A percentile compares a stretch with the other conserved stretches of the same genome.
These are phyloP conservation scores for Starmerella stellata DNA, from an alignment of 805 yeast species.

Conservation along the genomic window DNA sequence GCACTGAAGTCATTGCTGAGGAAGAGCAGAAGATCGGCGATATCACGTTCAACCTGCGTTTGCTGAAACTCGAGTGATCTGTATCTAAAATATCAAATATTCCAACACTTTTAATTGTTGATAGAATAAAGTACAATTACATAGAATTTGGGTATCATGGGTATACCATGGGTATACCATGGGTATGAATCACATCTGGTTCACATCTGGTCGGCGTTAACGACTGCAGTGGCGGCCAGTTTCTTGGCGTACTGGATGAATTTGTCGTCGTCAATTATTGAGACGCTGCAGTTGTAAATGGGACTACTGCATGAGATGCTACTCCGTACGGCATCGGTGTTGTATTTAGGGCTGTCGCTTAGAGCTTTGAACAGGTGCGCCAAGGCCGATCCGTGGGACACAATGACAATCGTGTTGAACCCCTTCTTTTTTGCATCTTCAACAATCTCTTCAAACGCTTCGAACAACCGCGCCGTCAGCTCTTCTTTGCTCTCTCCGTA, in stretches of 20 bases:
- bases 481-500: slow-evolving; percentile 14
- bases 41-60: slow-evolving; percentile 57
- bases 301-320: background rate
- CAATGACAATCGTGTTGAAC: slow-evolving; percentile 8
- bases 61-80: slow-evolving; percentile 42
- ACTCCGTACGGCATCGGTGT: background rate
- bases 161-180: too few species aligned
- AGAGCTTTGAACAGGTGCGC: slow-evolving; percentile 8
- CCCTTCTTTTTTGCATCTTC: slow-evolving; percentile 1
- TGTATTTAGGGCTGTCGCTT: background rate
- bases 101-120: too few species aligned
- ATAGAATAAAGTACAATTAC: too few species aligned
- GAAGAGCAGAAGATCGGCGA: slow-evolving; percentile 74
- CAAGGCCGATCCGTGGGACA: slow-evolving; percentile 18
- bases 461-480: slow-evolving; percentile 6
- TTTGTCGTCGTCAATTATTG: slow-evolving; percentile 10
- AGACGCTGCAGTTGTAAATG: slow-evolving; percentile 15
- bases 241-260: slow-evolving; percentile 9
- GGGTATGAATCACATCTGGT: too few species aligned
- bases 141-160: too few species aligned
- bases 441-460: slow-evolving; percentile 6
- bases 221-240: slow-evolving; percentile 9
- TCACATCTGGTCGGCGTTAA: slow-evolving; percentile 5
- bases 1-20: slow-evolving; percentile 48
- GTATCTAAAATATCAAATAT: too few species aligned